These are phyloP conservation scores for Rhodotorula kratochvilovae DNA, from an alignment of 768 basidiomycete species.

Conservation along the genomic window DNA sequence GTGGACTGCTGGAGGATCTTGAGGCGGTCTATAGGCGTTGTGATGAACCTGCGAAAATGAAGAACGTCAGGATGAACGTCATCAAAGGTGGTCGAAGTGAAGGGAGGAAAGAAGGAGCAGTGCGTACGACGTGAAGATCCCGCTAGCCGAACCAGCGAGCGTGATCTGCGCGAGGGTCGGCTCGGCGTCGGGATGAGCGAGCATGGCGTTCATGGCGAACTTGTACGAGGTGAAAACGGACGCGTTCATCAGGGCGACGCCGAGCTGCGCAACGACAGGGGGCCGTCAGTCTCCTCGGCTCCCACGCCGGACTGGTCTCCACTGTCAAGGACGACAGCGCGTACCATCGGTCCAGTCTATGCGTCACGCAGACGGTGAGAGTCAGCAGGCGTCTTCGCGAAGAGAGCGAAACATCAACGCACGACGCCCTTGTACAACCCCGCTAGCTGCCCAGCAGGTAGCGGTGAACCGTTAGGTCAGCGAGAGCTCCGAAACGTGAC, in stretches of 20 bases:
- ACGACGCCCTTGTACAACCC: conserved; percentile 67
- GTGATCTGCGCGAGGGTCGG: conserved; percentile 69
- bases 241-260: conserved; percentile 73
- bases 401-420: not conserved
- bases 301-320: not conserved
- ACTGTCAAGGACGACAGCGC: conserved; percentile 18
- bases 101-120: not conserved
- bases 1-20: conserved; percentile 70
- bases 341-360: conserved; percentile 66
- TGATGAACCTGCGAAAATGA: conserved; percentile 69
- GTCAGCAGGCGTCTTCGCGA: not conserved
- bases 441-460: not conserved
- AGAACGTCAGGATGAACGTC: no score
- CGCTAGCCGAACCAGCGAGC: conserved; percentile 74
- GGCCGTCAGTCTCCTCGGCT: not conserved
- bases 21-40: conserved; percentile 78
- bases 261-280: conserved; percentile 52
- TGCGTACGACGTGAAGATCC: conserved; percentile 71
- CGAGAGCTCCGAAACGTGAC: no score
- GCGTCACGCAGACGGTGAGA: not conserved
- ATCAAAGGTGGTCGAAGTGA: no score
- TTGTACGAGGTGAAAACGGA: conserved; percentile 80
- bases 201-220: conserved; percentile 67
- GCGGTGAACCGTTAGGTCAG: no score
- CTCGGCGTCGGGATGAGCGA: conserved; percentile 51